A percentile compares a stretch with the other conserved stretches of the same genome.
phyloP scores from a whole-genome alignment of 2,329 filamentous ascomycete genomes.

The Coniochaeta sp. region DNA sequence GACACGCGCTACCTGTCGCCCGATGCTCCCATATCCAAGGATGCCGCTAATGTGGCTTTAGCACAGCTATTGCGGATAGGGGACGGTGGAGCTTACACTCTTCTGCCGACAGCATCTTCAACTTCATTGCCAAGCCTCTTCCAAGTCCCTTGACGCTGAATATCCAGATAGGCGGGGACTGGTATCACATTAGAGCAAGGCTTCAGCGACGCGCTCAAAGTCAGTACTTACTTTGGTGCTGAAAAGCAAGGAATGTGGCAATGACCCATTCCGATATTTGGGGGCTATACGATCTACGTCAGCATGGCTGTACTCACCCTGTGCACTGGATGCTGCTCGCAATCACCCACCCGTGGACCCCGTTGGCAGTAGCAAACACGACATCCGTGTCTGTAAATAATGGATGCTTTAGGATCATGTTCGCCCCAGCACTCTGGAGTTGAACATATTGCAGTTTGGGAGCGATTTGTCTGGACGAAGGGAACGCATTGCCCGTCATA shows the following conservation, averaged over 20 bases:
- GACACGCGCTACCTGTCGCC: slow-evolving; percentile 46
- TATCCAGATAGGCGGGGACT: slow-evolving; percentile 37
- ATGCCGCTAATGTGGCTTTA: slow-evolving; percentile 31
- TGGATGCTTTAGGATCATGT: slow-evolving; percentile 36
- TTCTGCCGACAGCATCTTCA: slow-evolving; percentile 36
- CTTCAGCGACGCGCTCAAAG: background rate
- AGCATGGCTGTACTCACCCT: background rate
- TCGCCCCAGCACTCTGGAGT: slow-evolving; percentile 45
- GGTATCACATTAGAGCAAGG: background rate
- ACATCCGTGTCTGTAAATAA: slow-evolving; percentile 43
- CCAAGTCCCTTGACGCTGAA: slow-evolving; percentile 37
- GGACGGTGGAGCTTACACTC: slow-evolving; percentile 32
- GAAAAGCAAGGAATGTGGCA: slow-evolving; percentile 39
- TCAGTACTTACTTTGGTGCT: slow-evolving; percentile 33
- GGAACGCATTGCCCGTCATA: slow-evolving; percentile 33
- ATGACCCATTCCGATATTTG: slow-evolving; percentile 53
- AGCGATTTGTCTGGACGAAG: slow-evolving; percentile 28
- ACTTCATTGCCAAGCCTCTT: slow-evolving; percentile 21
- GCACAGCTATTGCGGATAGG: background rate
- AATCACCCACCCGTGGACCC: slow-evolving; percentile 43
- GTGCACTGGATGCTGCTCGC: background rate
- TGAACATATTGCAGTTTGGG: slow-evolving; percentile 45
- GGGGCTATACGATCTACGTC: slow-evolving; percentile 26
- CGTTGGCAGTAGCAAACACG: slow-evolving; percentile 46
- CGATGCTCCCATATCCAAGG: slow-evolving; percentile 47